phyloP scores from a whole-genome alignment of 257 asterid genomes.

The Gentiana macrophylla region DNA sequence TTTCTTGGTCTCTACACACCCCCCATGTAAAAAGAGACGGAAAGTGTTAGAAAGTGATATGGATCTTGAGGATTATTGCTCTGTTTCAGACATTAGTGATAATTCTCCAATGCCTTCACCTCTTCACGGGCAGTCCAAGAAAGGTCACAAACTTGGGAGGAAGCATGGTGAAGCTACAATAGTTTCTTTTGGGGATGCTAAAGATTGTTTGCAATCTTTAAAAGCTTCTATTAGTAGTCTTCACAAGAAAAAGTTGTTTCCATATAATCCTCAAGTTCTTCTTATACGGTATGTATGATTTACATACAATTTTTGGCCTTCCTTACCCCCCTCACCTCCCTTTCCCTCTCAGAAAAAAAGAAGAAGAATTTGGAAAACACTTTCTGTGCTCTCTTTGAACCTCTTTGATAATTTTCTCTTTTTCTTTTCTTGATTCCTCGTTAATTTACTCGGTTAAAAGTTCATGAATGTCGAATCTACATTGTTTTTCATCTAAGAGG shows the following conservation, averaged over 20 bases:
- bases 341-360: too few relatives aligned
- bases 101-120: constrained; percentile 13
- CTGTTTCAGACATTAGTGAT: constrained; percentile 9
- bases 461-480: too few relatives aligned
- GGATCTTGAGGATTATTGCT: constrained; percentile 9
- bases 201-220: constrained; percentile 59
- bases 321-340: too few relatives aligned
- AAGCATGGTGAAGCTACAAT: constrained; percentile 12
- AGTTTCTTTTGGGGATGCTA: constrained; percentile 40
- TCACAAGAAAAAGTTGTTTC: constrained; percentile 62
- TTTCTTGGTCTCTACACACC: constrained; percentile 15
- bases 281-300: constrained; percentile 43
- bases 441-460: too few relatives aligned
- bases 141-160: constrained; percentile 8
- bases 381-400: too few relatives aligned
- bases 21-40: constrained; percentile 35
- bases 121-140: constrained; percentile 11
- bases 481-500: too few relatives aligned
- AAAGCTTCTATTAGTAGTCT: constrained; percentile 53
- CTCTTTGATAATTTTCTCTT: too few relatives aligned
- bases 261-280: constrained; percentile 76
- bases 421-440: too few relatives aligned
- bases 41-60: constrained; percentile 15
- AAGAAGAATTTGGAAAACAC: too few relatives aligned
- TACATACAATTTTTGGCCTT: too few relatives aligned